Percentiles rank a stretch among this genome's conserved stretches.
Conservation (phyloP, 805 yeast genomes). For the Komagataella populi region DNA sequence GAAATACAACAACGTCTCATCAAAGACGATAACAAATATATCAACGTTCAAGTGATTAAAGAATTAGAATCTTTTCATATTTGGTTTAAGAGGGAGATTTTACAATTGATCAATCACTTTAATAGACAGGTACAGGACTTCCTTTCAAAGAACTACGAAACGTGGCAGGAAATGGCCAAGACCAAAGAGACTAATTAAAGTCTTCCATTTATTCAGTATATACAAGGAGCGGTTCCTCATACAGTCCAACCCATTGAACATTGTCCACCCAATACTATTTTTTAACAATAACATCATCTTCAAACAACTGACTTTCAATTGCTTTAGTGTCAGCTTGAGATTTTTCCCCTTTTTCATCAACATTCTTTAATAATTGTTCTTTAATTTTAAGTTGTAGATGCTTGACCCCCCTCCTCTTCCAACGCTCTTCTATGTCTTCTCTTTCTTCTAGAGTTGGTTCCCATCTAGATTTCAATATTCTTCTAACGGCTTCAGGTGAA, state of each 20-base stretch:
- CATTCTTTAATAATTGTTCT: background rate
- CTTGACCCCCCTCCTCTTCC: conserved; percentile 34
- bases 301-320: background rate
- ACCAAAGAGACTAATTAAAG: background rate
- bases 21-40: conserved; percentile 10
- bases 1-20: conserved; percentile 16
- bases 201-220: background rate
- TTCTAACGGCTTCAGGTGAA: conserved; percentile 72
- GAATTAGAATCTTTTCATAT: conserved; percentile 15
- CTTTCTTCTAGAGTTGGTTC: conserved; percentile 45
- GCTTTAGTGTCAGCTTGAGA: background rate
- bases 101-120: conserved; percentile 9
- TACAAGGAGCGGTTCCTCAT: background rate
- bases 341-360: background rate
- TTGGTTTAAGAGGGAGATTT: conserved; percentile 17
- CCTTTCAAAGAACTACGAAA: conserved; percentile 9
- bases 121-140: conserved; percentile 12
- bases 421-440: conserved; percentile 30
- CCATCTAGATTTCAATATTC: conserved; percentile 73
- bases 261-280: background rate
- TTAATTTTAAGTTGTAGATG: conserved; percentile 1
- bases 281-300: background rate
- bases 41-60: conserved; percentile 11
- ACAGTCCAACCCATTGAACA: background rate
- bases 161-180: conserved; percentile 12